Percentiles rank a stretch among this genome's conserved stretches.
Conservation (phyloP, 179 eudicot genomes). For the Vitellaria paradoxa region DNA sequence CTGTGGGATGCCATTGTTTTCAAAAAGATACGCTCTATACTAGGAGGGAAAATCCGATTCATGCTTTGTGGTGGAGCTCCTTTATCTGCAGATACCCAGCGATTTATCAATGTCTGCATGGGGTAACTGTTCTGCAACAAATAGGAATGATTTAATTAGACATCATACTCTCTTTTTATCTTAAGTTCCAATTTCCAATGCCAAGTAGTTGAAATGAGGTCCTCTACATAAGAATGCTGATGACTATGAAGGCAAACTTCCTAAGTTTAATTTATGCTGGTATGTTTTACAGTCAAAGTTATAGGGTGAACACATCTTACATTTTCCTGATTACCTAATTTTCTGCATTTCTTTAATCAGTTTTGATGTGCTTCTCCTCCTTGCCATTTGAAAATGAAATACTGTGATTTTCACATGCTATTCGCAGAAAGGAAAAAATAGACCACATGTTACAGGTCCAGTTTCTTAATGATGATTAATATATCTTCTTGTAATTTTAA, state of each 20-base stretch:
- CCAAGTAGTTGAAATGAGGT: background rate
- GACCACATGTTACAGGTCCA: background rate
- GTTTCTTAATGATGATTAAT: background rate
- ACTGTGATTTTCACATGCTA: background rate
- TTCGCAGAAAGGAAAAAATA: background rate
- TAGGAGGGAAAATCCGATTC: conserved; percentile 86
- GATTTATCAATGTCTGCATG: conserved; percentile 92
- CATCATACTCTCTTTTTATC: background rate
- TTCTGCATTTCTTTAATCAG: background rate
- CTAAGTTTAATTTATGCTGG: conserved; percentile 2
- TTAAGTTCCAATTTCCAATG: background rate
- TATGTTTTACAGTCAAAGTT: conserved; percentile 3
- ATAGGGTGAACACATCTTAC: background rate
- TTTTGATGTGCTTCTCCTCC: no score
- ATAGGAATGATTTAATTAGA: background rate
- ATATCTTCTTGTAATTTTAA: background rate
- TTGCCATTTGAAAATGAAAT: background rate
- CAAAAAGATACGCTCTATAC: conserved; percentile 65
- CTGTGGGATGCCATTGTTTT: conserved; percentile 80
- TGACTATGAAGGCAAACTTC: background rate
- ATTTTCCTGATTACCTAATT: background rate
- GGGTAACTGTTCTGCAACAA: conserved; percentile 53
- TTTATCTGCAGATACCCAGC: conserved; percentile 85
- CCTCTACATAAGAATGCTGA: background rate
- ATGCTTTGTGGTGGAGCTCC: conserved; percentile 99